phyloP scores from a whole-genome alignment of 345 rosid species.

The Eucalyptus camaldulensis region DNA sequence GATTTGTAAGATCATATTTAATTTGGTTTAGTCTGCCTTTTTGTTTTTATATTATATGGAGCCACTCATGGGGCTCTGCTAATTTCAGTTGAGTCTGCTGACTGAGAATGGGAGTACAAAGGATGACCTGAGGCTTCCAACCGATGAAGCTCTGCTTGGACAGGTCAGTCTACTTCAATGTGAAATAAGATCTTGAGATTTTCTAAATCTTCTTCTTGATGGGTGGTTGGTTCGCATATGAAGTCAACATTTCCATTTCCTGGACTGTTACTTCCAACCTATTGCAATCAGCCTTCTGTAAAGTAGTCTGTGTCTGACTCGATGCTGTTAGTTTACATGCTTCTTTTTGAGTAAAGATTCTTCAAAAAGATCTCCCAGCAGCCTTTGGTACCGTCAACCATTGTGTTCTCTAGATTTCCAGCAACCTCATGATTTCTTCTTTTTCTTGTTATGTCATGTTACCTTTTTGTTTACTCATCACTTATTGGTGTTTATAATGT shows the following conservation, averaged over 20 bases:
- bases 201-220: background rate
- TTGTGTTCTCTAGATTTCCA: background rate
- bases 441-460: background rate
- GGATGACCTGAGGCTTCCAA: conserved; percentile 39
- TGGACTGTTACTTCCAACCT: background rate
- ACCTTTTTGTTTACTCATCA: background rate
- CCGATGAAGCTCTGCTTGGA: conserved; percentile 25
- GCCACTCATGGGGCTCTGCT: background rate
- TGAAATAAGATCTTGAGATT: background rate
- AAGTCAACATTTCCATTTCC: background rate
- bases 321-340: background rate
- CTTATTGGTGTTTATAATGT: background rate
- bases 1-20: conserved; percentile 17
- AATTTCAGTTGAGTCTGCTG: conserved; percentile 26
- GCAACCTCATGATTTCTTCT: background rate
- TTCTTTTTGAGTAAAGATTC: background rate
- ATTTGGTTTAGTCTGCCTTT: background rate
- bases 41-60: background rate
- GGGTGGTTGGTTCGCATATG: background rate
- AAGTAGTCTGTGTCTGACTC: background rate
- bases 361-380: background rate
- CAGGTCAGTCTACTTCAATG: conserved; percentile 5
- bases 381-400: background rate
- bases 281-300: background rate
- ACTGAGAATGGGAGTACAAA: conserved; percentile 32